Evolutionary conservation across 768 basidiomycete species (phyloP).

Genomic region (Rhodotorula paludigena): DNA sequence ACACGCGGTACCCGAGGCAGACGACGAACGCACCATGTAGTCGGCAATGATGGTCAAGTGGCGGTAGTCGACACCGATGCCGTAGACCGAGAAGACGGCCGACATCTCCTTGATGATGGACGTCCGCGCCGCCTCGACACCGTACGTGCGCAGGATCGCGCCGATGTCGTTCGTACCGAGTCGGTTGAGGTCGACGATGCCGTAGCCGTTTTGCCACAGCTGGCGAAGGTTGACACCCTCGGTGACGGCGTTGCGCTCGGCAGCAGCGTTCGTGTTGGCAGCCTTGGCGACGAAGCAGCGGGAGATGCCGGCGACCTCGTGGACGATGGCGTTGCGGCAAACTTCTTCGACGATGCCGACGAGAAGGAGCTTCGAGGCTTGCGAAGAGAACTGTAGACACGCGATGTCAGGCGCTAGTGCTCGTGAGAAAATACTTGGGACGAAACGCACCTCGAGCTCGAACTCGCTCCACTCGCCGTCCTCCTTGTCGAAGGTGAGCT

Average conservation of each 20-base stretch:
- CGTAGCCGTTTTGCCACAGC: conserved; percentile 63
- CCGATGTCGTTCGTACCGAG: conserved; percentile 95
- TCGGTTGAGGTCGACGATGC: conserved; percentile 64
- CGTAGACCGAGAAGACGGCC: conserved; percentile 88
- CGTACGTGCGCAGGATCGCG: conserved; percentile 82
- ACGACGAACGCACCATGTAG: conserved; percentile 74
- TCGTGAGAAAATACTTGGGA: background rate
- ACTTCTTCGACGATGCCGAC: conserved; percentile 87
- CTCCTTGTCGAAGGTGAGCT: conserved; percentile 46
- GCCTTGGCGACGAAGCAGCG: conserved; percentile 72
- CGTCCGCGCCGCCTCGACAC: conserved; percentile 91
- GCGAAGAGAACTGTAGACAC: conserved; percentile 66
- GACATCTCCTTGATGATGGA: conserved; percentile 86
- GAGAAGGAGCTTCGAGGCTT: conserved; percentile 85
- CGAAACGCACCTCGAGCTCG: conserved; percentile 68
- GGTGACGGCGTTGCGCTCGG: conserved; percentile 61
- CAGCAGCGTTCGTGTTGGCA: conserved; percentile 54
- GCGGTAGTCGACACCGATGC: conserved; percentile 86
- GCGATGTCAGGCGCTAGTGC: conserved; percentile 2
- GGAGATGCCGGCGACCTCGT: conserved; percentile 80
- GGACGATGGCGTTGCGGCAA: conserved; percentile 76
- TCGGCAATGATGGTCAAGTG: conserved; percentile 97
- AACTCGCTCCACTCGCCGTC: conserved; percentile 60
- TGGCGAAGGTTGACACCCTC: conserved; percentile 92
- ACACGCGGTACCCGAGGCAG: background rate